A percentile compares a stretch with the other conserved stretches of the same genome.
These are phyloP conservation scores for Lactarius tabidus DNA, from an alignment of 768 basidiomycete genomes.

Conservation along the genomic window DNA sequence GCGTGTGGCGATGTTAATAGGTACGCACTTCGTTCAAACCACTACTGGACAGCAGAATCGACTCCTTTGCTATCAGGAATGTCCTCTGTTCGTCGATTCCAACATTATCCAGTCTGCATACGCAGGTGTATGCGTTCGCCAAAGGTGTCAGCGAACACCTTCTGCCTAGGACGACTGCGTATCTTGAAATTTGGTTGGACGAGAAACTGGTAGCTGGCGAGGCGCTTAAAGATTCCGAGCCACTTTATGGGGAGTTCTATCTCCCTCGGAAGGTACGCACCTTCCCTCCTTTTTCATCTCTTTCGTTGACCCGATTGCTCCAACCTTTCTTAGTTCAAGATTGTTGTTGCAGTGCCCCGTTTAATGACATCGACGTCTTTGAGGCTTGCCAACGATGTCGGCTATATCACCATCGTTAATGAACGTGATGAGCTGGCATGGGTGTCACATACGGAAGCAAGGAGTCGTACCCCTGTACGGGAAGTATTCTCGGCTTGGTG, in stretches of 20 bases:
- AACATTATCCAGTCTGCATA: slow-evolving; percentile 80
- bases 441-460: slow-evolving; percentile 99
- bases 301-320: slow-evolving; percentile 15
- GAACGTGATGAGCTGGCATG: slow-evolving; percentile 87
- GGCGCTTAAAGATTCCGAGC: slow-evolving; percentile 91
- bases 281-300: background rate
- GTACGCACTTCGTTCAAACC: slow-evolving; percentile 37
- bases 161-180: slow-evolving; percentile 86
- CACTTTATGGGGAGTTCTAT: slow-evolving; percentile 97
- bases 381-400: slow-evolving; percentile 94
- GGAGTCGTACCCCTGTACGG: slow-evolving; percentile 93
- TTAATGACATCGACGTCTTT: slow-evolving; percentile 94
- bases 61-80: slow-evolving; percentile 49
- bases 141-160: slow-evolving; percentile 81
- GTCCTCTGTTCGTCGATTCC: slow-evolving; percentile 92
- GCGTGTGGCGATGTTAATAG: slow-evolving; percentile 98
- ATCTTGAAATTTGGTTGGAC: slow-evolving; percentile 99
- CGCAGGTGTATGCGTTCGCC: slow-evolving; percentile 77
- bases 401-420: slow-evolving; percentile 91
- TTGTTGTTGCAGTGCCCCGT: slow-evolving; percentile 96
- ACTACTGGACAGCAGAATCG: background rate
- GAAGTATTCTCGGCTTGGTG: slow-evolving; percentile 89
- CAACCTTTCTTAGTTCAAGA: slow-evolving; percentile 70
- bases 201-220: slow-evolving; percentile 95
- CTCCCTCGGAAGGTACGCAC: slow-evolving; percentile 81